These are phyloP conservation scores for Saccharomycopsis vini DNA, from an alignment of 805 yeast genomes.

Conservation along the genomic window DNA sequence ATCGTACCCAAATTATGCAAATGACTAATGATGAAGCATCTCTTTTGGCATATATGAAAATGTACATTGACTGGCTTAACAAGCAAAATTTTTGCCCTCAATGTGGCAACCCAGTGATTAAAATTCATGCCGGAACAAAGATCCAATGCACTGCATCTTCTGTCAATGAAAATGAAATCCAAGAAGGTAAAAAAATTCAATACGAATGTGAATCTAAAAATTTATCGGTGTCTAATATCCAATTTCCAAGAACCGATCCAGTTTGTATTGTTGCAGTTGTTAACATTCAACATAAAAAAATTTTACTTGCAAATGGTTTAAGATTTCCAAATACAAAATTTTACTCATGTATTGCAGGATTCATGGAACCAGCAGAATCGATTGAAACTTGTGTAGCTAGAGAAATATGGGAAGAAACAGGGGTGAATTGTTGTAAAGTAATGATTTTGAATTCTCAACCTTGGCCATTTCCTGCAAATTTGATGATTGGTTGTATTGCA, in stretches of 20 bases:
- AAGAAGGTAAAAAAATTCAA: too few species aligned
- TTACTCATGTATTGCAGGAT: constrained; percentile 89
- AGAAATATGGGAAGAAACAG: constrained; percentile 95
- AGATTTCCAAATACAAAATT: constrained; percentile 47
- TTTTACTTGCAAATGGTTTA: constrained; percentile 63
- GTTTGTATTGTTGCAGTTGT: constrained; percentile 77
- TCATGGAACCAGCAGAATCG: constrained; percentile 91
- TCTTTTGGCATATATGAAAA: constrained; percentile 69
- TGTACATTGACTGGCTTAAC: constrained; percentile 76
- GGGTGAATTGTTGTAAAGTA: constrained; percentile 54
- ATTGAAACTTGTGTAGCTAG: constrained; percentile 80
- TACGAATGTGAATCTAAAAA: constrained; percentile 30
- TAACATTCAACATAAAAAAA: constrained; percentile 47
- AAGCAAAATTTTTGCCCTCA: constrained; percentile 77
- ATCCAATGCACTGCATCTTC: constrained; percentile 35
- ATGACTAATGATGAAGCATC: constrained; percentile 43
- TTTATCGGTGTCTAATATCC: constrained; percentile 56
- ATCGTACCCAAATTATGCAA: constrained; percentile 20
- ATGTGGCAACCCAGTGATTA: constrained; percentile 60
- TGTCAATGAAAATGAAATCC: constrained; percentile 15
- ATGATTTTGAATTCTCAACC: constrained; percentile 73
- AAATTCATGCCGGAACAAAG: constrained; percentile 63
- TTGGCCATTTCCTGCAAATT: constrained; percentile 93
- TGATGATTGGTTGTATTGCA: constrained; percentile 90
- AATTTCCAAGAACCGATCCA: constrained; percentile 90